Conservation (phyloP, 768 basidiomycete species). For the Termitomyces sp. region DNA sequence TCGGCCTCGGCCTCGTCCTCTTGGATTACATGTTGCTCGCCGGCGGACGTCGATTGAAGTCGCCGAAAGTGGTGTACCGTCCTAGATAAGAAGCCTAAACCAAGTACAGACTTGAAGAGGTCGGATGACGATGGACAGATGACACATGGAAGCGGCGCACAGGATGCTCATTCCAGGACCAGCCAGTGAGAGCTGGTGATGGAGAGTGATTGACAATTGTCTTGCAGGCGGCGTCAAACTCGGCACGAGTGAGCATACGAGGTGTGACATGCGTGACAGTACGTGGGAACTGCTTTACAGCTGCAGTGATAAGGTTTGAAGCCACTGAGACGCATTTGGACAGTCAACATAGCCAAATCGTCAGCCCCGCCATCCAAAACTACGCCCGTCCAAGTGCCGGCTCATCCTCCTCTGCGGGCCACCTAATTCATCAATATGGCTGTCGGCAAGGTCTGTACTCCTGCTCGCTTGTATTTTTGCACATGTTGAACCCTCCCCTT, state of each 20-base stretch:
- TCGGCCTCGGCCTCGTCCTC: constrained; percentile 35
- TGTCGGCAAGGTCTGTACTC: constrained; percentile 72
- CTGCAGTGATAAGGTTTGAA: constrained; percentile 54
- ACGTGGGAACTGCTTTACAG: constrained; percentile 49
- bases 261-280: constrained; percentile 21
- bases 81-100: constrained; percentile 45
- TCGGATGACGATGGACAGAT: constrained; percentile 2
- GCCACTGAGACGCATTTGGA: constrained; percentile 37
- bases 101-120: constrained; percentile 25
- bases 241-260: constrained; percentile 46
- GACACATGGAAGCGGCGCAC: constrained; percentile 30
- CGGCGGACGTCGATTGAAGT: constrained; percentile 5
- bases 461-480: neutral
- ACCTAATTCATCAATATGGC: constrained; percentile 58
- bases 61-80: constrained; percentile 20
- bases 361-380: constrained; percentile 27
- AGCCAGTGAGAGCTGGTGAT: constrained; percentile 26
- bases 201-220: constrained; percentile 29
- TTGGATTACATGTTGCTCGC: constrained; percentile 14
- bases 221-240: constrained; percentile 59
- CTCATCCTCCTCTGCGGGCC: constrained; percentile 35
- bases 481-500: neutral
- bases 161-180: constrained; percentile 59
- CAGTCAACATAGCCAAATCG: constrained; percentile 25
- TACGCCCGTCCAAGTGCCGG: constrained; percentile 46